Percentiles rank a stretch among this genome's conserved stretches.
Evolutionary conservation across 352 stramenopile genomes (phyloP).

Genomic region (Phytopythium ostracodes): DNA sequence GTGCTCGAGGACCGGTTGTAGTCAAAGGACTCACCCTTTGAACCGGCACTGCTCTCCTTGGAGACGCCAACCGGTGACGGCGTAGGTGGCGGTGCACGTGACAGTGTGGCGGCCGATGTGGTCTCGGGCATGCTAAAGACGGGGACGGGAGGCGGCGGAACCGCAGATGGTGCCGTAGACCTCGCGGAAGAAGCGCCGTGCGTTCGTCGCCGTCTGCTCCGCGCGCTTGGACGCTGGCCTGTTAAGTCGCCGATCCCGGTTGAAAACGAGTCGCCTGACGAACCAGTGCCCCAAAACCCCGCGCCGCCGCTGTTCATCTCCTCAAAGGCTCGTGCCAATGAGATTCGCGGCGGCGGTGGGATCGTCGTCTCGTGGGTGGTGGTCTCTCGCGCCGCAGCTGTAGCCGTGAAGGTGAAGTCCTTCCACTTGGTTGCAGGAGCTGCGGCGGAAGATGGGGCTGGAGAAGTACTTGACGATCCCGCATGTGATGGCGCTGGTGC

Average conservation of each 20-base stretch:
- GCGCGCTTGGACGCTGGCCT: conserved; percentile 6
- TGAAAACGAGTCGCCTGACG: conserved; percentile 11
- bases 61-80: background rate
- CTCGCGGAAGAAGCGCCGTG: background rate
- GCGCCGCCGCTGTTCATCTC: background rate
- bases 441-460: background rate
- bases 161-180: background rate
- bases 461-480: background rate
- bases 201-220: background rate
- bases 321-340: background rate
- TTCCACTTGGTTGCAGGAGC: conserved; percentile 1
- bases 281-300: background rate
- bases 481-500: conserved; percentile 10
- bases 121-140: background rate
- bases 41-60: background rate
- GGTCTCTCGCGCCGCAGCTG: conserved; percentile 1
- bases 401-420: conserved; percentile 20
- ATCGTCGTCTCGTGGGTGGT: background rate
- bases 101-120: background rate
- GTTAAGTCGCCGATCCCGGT: conserved; percentile 13
- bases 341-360: background rate
- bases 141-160: background rate
- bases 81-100: background rate
- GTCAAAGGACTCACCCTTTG: background rate
- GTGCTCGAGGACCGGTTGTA: background rate